Evolutionary conservation across 345 rosid genomes (phyloP), one percentile per base, ranked within the genome.

Genomic region (Brassica rapa): DNA sequence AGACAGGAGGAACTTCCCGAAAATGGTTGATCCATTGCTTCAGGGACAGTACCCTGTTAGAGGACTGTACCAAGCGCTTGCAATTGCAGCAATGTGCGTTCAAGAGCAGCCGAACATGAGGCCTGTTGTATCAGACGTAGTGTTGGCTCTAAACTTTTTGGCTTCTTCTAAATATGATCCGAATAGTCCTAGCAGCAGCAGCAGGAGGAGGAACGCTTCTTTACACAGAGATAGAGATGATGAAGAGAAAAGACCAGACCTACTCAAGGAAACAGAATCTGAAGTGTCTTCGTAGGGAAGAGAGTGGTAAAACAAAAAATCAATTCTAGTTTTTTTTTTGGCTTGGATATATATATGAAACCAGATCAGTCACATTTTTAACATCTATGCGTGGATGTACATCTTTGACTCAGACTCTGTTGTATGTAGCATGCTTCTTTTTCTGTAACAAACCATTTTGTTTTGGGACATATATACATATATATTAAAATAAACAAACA

Each of bases 21-120:
- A 27, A 62, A 92, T 94, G 92, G 93, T 87, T 53, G 97, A 94
- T 55, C 98, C 98, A 0, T 76, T 55, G 70, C 97, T 94, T 16
- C 86, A 86, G 32, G 96, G 91, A 68, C 89, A 80, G 68, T 92
- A 90, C 80, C 97, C 97, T 0, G 63, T 82, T 4, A 87, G 89
- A 84, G 94, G 98, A 39, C 73, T 94, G 69, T 92, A 88, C 87
- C 98, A 94, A 85, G 94, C 93, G 3, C 88, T 94, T 46, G 98
- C 97, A 15, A 88, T 94, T 2, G 87, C 98, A 63, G 97, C 97
- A 49, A 92, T 94, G 97, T 94, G 98, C 7, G 91, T 94, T 41
- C 98, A 94, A 73, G 98, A 94, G 64, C 93, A 92, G 81, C 94
- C 98, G 10, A 87, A 83, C 62, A 84, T 88, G 89, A 83, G 98